phyloP scores from a whole-genome alignment of 176 grass and related monocot genomes.

The Juncus effusus region DNA sequence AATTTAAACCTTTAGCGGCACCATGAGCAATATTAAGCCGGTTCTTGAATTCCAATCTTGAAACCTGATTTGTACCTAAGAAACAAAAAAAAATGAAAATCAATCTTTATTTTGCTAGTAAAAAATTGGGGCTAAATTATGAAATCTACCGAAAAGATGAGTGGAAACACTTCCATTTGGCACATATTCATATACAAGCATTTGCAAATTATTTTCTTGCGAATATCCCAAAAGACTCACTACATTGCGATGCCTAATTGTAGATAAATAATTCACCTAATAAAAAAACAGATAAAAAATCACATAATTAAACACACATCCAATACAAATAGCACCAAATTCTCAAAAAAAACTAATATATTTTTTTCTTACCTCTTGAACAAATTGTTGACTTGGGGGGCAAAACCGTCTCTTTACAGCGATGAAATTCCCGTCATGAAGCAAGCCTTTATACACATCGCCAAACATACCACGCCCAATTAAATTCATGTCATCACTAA shows the following conservation, averaged over 20 bases:
- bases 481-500: constrained; percentile 48
- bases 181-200: constrained; percentile 94
- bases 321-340: no score
- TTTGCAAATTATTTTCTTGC: constrained; percentile 75
- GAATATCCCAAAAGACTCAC: constrained; percentile 89
- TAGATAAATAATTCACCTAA: constrained; percentile 61
- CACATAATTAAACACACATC: no score
- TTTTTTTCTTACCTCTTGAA: constrained; percentile 60
- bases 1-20: constrained; percentile 66
- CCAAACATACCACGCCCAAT: constrained; percentile 86
- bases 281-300: constrained; percentile 1
- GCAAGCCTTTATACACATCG: constrained; percentile 87
- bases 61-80: constrained; percentile 39
- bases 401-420: constrained; percentile 79
- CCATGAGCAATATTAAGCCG: constrained; percentile 92
- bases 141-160: constrained; percentile 77
- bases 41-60: constrained; percentile 88
- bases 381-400: constrained; percentile 63
- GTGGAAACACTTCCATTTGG: constrained; percentile 75
- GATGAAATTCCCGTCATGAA: constrained; percentile 73
- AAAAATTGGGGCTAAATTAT: constrained; percentile 10
- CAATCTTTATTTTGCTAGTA: neutral
- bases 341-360: no score
- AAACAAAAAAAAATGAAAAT: neutral
- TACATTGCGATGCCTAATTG: constrained; percentile 70